Evolutionary conservation across 371 early-diverging fungal genomes (phyloP), one percentile per base, ranked within the genome.

Genomic region (Funneliformis caledonium): DNA sequence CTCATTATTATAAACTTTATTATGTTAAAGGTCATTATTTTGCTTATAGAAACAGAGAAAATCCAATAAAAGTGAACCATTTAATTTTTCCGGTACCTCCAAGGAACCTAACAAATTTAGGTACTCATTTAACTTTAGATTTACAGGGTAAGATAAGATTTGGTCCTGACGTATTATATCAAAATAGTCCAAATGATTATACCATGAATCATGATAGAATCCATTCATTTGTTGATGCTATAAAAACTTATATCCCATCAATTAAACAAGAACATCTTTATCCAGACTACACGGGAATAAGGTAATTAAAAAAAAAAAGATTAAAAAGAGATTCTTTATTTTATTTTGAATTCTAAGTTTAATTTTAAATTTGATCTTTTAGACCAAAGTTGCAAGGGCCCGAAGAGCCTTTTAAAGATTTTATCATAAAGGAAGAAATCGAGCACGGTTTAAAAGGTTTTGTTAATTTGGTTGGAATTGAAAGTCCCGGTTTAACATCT

Each of bases 11-110:
- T 77, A 87, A 84, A 72, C 80, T 92, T 10, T 75, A 93, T 72
- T 95, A 91, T 83, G 93, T 91, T 78, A 93, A 94, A 80, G 97
- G 97, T 0, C 90, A 90, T 80, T 97, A 97, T 82, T 96, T 91
- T 83, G 82, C 86, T 26, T 92, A 91, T 76, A 82, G 85, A 4
- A 86, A 85, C 4, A 83, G 83, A 16, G 19, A 72, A 12, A 64
- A 26, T 64, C 2, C 4, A 64, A 69, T 84, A 10, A 75, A 75
- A 8, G 90, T 93, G 2, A 85, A 87, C 16, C 91, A 92, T 37
- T 87, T 97, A n/a, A 89, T 97, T 11, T 97, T 97, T 82, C 97
- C 97, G 4, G 89, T 93, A 5, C 97, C 97, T 0, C 93, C 93
- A 80, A 88, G 86, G 75, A 89, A 96, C 69, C 80, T 95, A 65